These are phyloP conservation scores for Bothriochloa decipiens DNA, from an alignment of 176 grass and related monocot genomes.

Conservation along the genomic window DNA sequence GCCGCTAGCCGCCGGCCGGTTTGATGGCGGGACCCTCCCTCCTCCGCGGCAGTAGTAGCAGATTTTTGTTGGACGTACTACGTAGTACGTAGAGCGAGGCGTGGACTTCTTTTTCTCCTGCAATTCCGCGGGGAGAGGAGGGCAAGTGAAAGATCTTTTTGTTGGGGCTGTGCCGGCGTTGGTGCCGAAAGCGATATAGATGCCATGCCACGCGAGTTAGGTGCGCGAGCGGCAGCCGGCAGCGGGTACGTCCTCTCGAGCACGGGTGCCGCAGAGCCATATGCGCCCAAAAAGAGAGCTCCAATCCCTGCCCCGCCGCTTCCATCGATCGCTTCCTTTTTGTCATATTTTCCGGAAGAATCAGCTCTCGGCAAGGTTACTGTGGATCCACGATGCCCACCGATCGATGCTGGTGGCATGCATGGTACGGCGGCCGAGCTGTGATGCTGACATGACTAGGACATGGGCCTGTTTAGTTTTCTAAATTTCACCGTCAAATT, in stretches of 20 bases:
- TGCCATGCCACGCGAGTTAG: slow-evolving; percentile 22
- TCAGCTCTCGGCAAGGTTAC: neutral
- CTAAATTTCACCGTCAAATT: no score
- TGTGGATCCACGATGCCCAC: neutral
- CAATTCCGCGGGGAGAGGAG: neutral
- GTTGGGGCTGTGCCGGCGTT: slow-evolving; percentile 11
- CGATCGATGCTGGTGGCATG: neutral
- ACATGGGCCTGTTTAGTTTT: no score
- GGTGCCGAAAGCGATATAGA: slow-evolving; percentile 42
- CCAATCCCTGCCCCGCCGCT: slow-evolving; percentile 2
- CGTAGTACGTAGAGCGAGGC: neutral
- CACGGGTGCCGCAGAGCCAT: slow-evolving; percentile 33
- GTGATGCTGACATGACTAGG: neutral
- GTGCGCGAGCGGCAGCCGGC: neutral
- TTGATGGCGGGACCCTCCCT: slow-evolving; percentile 5
- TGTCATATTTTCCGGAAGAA: slow-evolving; percentile 35
- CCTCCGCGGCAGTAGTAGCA: no score
- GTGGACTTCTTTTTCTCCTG: neutral
- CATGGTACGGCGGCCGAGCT: neutral
- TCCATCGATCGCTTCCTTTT: slow-evolving; percentile 27
- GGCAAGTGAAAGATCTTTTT: neutral
- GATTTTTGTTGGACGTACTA: neutral
- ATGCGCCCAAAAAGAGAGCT: slow-evolving; percentile 45
- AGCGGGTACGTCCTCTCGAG: slow-evolving; percentile 34
- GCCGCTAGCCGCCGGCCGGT: slow-evolving; percentile 16